Conservation (phyloP, 768 basidiomycete species). For the Kwoniella mangroviensis region DNA sequence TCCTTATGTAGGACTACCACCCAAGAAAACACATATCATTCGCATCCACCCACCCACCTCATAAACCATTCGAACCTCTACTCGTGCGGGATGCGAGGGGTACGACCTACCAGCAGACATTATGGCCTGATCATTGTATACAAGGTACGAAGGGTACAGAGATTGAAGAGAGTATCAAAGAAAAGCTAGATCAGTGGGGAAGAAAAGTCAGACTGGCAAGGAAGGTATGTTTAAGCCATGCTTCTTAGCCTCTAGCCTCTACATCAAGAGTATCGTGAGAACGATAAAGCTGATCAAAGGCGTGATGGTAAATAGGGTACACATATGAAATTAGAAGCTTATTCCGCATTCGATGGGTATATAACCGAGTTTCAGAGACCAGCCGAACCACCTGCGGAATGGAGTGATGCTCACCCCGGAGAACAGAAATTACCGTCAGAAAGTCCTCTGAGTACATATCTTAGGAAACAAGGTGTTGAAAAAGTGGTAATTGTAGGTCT, state of each 20-base stretch:
- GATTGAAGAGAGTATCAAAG: constrained; percentile 65
- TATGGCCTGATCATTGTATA: constrained; percentile 83
- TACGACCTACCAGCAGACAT: constrained; percentile 61
- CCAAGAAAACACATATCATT: constrained; percentile 72
- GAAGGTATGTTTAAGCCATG: constrained; percentile 29
- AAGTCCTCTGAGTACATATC: constrained; percentile 51
- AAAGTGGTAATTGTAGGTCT: constrained; percentile 69
- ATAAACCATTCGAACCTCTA: constrained; percentile 60
- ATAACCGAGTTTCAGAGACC: constrained; percentile 29
- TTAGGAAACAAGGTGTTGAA: constrained; percentile 60
- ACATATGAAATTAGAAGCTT: constrained; percentile 70
- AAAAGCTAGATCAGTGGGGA: constrained; percentile 60
- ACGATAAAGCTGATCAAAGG: not conserved
- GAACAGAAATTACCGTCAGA: constrained; percentile 61
- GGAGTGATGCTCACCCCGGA: not conserved
- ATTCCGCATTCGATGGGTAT: constrained; percentile 70
- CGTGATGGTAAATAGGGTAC: constrained; percentile 37
- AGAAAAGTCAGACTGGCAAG: constrained; percentile 36
- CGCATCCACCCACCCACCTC: constrained; percentile 61
- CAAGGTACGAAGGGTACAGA: constrained; percentile 66
- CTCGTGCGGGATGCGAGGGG: constrained; percentile 49
- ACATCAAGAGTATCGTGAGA: too few species aligned
- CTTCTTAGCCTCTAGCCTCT: too few species aligned
- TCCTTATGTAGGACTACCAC: constrained; percentile 59
- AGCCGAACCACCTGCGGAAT: constrained; percentile 17